Evolutionary conservation across 164 flowering plant genomes (phyloP).

Genomic region (Vitis vinifera): ASM3070453v1 NC_081811.1:11009501-11010000

Average conservation of each 20-base stretch:
- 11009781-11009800: background rate
- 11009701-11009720: no score
- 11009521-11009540: background rate
- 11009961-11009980: no score
- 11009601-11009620: background rate
- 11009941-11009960: no score
- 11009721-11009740: background rate
- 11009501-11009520: background rate
- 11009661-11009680: conserved; percentile 9
- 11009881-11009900: no score
- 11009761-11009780: background rate
- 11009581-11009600: background rate
- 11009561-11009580: conserved; percentile 1
- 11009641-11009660: background rate
- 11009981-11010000: no score
- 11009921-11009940: no score
- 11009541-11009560: conserved; percentile 4
- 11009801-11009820: no score
- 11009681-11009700: conserved; percentile 3
- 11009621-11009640: background rate
- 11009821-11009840: no score
- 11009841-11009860: no score
- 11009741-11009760: background rate
- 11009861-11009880: no score
- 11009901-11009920: no score